Conservation (phyloP, 306 rosid genomes). For the Dalbergia oliveri region DNA sequence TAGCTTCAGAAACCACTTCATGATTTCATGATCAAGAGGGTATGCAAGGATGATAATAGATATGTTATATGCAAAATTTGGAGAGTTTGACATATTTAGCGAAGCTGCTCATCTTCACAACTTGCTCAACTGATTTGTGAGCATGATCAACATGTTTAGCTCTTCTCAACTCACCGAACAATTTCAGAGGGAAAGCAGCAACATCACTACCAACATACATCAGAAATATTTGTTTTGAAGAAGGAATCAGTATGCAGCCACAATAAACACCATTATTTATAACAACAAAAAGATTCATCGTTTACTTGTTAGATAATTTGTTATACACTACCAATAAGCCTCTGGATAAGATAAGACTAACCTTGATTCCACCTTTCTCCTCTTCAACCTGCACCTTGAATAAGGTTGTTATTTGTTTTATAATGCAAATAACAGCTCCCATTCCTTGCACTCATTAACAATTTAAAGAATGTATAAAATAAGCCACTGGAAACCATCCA, state of each 20-base stretch:
- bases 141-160: conserved; percentile 85
- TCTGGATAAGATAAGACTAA: conserved; percentile 43
- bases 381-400: conserved; percentile 98
- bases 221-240: conserved; percentile 84
- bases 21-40: too few relatives aligned
- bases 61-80: too few relatives aligned
- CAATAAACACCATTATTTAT: conserved; percentile 23
- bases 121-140: conserved; percentile 88
- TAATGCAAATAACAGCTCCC: too few relatives aligned
- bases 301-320: background rate
- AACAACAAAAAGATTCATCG: conserved; percentile 13
- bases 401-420: conserved; percentile 46
- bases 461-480: too few relatives aligned
- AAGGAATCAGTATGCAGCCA: conserved; percentile 80
- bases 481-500: too few relatives aligned
- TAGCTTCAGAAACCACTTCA: too few relatives aligned
- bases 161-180: conserved; percentile 72
- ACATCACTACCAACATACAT: conserved; percentile 98
- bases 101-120: conserved; percentile 75
- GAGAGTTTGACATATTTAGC: too few relatives aligned
- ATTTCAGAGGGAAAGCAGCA: conserved; percentile 90
- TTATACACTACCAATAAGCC: conserved; percentile 13
- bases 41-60: too few relatives aligned
- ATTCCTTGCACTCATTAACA: too few relatives aligned
- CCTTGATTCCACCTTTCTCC: conserved; percentile 96